Evolutionary conservation across 208 protist species (phyloP).

Genomic region (Blastocrithidia nonstop): DNA sequence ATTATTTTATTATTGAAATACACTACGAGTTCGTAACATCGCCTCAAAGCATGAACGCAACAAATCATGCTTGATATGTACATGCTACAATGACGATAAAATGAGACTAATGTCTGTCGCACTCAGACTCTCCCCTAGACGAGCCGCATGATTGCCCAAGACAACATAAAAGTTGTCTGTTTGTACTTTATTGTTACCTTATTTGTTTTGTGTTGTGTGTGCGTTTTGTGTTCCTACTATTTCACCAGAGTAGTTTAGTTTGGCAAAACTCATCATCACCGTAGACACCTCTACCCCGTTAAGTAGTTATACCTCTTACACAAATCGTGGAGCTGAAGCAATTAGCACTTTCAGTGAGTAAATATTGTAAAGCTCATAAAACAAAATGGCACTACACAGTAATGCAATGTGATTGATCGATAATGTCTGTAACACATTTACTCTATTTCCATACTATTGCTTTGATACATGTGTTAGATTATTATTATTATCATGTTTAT

Average conservation of each 20-base stretch:
- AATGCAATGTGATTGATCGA: constrained; percentile 23
- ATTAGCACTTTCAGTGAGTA: constrained; percentile 27
- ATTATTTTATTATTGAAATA: too few relatives aligned
- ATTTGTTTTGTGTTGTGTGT: background rate
- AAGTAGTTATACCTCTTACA: constrained; percentile 18
- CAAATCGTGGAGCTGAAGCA: constrained; percentile 21
- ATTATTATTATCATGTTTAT: too few relatives aligned
- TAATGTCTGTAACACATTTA: too few relatives aligned
- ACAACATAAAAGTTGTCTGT: constrained; percentile 29
- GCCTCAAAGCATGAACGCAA: constrained; percentile 43
- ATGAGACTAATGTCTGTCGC: constrained; percentile 39
- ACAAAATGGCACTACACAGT: constrained; percentile 42
- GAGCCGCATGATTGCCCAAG: constrained; percentile 29
- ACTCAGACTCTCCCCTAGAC: constrained; percentile 26
- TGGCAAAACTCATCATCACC: constrained; percentile 47
- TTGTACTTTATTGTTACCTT: background rate
- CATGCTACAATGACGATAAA: constrained; percentile 36
- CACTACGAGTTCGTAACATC: constrained; percentile 28
- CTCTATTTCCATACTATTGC: too few relatives aligned
- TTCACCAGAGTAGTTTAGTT: constrained; percentile 20
- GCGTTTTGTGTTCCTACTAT: background rate
- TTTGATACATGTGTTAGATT: too few relatives aligned
- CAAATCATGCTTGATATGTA: constrained; percentile 27
- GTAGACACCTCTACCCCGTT: constrained; percentile 32
- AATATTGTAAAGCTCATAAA: constrained; percentile 35